Conservation (phyloP, 768 basidiomycete species). For the Auricularia sp. region DNA sequence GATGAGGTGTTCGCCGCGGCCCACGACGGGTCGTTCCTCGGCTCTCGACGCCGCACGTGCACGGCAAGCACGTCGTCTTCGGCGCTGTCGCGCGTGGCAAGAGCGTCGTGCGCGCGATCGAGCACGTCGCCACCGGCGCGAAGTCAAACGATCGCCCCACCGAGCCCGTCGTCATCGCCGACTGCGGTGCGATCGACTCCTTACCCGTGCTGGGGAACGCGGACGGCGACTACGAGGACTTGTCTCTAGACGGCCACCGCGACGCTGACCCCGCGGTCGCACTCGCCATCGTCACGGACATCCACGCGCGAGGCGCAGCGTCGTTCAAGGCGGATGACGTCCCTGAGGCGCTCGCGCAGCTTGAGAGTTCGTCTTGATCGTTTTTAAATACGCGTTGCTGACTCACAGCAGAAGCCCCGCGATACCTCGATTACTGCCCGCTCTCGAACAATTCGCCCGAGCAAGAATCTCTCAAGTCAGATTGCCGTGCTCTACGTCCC, state of each 20-base stretch:
- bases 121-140: constrained; percentile 59
- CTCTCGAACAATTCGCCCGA: constrained; percentile 22
- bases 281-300: constrained; percentile 57
- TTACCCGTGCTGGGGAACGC: constrained; percentile 9
- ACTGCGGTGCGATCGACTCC: constrained; percentile 59
- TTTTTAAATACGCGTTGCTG: background rate
- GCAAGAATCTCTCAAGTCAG: constrained; percentile 33
- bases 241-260: constrained; percentile 71
- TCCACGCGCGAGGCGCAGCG: constrained; percentile 71
- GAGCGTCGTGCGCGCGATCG: constrained; percentile 70
- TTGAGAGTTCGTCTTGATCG: constrained; percentile 51
- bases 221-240: constrained; percentile 60
- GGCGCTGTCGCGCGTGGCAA: constrained; percentile 85
- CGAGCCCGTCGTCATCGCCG: constrained; percentile 58
- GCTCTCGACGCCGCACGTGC: constrained; percentile 59
- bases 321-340: constrained; percentile 70
- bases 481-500: constrained; percentile 67
- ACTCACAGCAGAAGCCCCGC: constrained; percentile 55
- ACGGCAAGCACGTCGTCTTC: constrained; percentile 77
- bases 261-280: constrained; percentile 56
- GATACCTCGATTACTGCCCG: constrained; percentile 80
- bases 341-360: constrained; percentile 68
- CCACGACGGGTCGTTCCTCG: constrained; percentile 81
- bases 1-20: constrained; percentile 81
- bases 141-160: constrained; percentile 77